Evolutionary conservation across 164 flowering plant genomes (phyloP).

Genomic region (Tetrastigma voinierianum): DNA sequence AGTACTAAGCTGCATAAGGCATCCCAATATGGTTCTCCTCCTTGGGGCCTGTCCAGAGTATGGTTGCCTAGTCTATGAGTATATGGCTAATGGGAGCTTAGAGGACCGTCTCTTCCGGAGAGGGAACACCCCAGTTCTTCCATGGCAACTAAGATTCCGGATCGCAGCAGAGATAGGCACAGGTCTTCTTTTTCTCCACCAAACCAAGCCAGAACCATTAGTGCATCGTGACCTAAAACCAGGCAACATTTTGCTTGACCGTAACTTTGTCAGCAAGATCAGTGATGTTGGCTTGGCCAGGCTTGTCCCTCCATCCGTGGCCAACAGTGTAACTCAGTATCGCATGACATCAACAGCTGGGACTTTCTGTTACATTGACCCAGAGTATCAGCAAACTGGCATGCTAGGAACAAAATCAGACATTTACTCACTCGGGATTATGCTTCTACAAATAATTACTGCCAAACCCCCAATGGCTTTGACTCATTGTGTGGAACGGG

Average conservation of each 20-base stretch:
- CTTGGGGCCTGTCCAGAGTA: constrained; percentile 82
- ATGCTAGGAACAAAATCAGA: constrained; percentile 73
- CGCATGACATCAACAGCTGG: constrained; percentile 75
- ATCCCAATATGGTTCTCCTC: constrained; percentile 84
- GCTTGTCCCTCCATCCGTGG: constrained; percentile 61
- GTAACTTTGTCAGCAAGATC: constrained; percentile 68
- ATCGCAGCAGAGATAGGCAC: constrained; percentile 72
- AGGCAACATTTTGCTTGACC: constrained; percentile 63
- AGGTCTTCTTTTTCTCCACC: constrained; percentile 74
- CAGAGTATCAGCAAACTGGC: constrained; percentile 81
- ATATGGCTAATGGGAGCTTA: constrained; percentile 75
- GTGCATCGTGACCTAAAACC: constrained; percentile 80
- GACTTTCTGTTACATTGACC: constrained; percentile 82
- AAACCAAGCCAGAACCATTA: constrained; percentile 67
- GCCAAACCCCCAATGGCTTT: constrained; percentile 71
- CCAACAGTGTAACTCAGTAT: constrained; percentile 61
- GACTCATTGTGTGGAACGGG: constrained; percentile 52
- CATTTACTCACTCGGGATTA: constrained; percentile 64
- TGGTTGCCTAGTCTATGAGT: constrained; percentile 74
- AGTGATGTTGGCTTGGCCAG: constrained; percentile 74
- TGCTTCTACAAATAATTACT: constrained; percentile 67
- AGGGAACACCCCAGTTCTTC: constrained; percentile 47
- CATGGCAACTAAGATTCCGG: constrained; percentile 63
- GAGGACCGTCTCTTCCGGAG: constrained; percentile 61
- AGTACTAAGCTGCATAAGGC: constrained; percentile 73